These are phyloP conservation scores for Collybia sp. DNA, from an alignment of 768 basidiomycete genomes.

Conservation along the genomic window DNA sequence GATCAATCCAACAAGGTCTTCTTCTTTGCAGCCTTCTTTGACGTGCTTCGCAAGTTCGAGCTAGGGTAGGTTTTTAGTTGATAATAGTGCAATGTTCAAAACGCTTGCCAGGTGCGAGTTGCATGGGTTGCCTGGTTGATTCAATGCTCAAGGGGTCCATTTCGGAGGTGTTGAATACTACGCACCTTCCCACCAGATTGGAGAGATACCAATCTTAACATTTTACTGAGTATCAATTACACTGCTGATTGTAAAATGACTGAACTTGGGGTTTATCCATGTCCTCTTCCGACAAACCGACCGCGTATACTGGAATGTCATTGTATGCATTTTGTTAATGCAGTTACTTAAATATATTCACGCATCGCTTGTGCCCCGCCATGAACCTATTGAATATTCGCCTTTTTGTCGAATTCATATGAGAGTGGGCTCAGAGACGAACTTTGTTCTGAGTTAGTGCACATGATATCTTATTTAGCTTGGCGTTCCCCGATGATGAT, in stretches of 20 bases:
- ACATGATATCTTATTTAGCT: constrained; percentile 72
- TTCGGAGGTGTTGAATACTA: constrained; percentile 2
- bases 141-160: too few relatives aligned
- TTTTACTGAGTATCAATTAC: constrained; percentile 1
- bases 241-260: constrained; percentile 1
- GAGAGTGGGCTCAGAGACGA: not conserved
- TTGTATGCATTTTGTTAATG: not conserved
- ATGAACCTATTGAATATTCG: constrained; percentile 25
- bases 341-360: constrained; percentile 27
- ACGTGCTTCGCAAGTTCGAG: constrained; percentile 76
- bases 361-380: constrained; percentile 87
- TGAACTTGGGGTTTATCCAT: constrained; percentile 80
- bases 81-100: not conserved
- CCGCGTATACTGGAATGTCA: constrained; percentile 60
- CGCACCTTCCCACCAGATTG: constrained; percentile 91
- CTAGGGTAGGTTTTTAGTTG: constrained; percentile 30
- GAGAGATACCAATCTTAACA: constrained; percentile 76
- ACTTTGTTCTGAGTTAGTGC: constrained; percentile 79
- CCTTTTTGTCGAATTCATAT: not conserved
- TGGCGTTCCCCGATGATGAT: constrained; percentile 21
- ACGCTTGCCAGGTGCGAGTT: constrained; percentile 70
- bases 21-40: constrained; percentile 78
- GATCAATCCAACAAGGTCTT: constrained; percentile 75
- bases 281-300: constrained; percentile 71
- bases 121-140: constrained; percentile 69